Base-by-base conservation (phyloP, 2,329 filamentous ascomycete species). In the Hymenoscyphus fructigenus region DNA sequence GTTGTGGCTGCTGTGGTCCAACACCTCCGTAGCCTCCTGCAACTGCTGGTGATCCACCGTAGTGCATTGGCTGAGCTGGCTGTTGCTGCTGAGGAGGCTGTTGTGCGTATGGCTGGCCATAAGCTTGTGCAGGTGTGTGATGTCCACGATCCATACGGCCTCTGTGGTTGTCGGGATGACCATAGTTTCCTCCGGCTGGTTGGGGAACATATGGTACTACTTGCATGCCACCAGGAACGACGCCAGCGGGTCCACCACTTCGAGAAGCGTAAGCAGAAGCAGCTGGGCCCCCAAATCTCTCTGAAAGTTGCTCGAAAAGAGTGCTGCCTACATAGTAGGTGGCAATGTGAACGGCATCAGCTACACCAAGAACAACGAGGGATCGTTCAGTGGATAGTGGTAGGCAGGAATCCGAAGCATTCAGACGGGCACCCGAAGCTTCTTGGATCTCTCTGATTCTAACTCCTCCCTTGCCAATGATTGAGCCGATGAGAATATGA, bases 291-390 rank as follows among this genome's bases (percentile, higher is more conserved):
- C 95, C 94, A 72, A 98, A 99, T 53, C 95, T 89, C 78, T 99
- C 95, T 61, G 95, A 97, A 66, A 99, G 84, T 80, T 99, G 95
- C 82, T 99, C 95, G 58, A 96, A 90, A 29, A 99, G 86, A n/a
- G 95, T 99, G 79, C 94, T 96, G 63, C 93, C 94, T 69, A 99
- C 93, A 75, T 99, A 99, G 82, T 98, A 99, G 44, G 95, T 97
- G 59, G 95, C 95, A 78, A 99, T 99, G 80, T 99, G 95, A 59
- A 99, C 94, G 65, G 95, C 94, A 81, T 99, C 95, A 62, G 95
- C 95, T 65, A 99, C 95, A 77, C 95, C 95, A 79, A 98, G 92
- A 34, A 99, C 93, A 60, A 99, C 94, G 59, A 99, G 86, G n/a
- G 95, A 98, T 58, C 95, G 91, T 81, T 99, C 95, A 66, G 93